Conservation (phyloP, 2,329 filamentous ascomycete species). For the Chaetomiaceae sp. region DNA sequence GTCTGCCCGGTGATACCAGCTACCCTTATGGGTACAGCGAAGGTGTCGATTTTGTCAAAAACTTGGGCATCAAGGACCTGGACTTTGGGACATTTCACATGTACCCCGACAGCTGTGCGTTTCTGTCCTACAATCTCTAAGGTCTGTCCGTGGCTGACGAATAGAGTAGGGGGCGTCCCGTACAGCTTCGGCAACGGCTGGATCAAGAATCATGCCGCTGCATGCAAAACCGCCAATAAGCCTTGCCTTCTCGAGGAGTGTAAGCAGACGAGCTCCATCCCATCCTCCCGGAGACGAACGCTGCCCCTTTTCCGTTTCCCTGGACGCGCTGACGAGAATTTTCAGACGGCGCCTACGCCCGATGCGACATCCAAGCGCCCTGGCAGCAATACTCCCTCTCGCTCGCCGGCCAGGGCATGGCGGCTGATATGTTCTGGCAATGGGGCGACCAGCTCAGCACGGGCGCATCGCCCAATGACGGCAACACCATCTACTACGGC, state of each 20-base stretch:
- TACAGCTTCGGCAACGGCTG: conserved; percentile 33
- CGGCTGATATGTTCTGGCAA: conserved; percentile 37
- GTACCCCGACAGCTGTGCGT: conserved; percentile 33
- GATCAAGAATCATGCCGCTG: conserved; percentile 33
- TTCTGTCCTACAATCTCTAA: too few relatives aligned
- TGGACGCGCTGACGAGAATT: neutral
- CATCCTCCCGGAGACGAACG: too few relatives aligned
- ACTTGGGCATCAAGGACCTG: conserved; percentile 28
- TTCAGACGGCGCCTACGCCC: conserved; percentile 23
- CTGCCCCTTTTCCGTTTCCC: too few relatives aligned
- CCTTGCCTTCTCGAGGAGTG: conserved; percentile 38
- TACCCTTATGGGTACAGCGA: conserved; percentile 24
- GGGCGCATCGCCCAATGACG: conserved; percentile 38
- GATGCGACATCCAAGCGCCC: conserved; percentile 25
- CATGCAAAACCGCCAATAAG: conserved; percentile 35
- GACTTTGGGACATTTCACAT: conserved; percentile 44
- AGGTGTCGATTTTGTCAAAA: conserved; percentile 31
- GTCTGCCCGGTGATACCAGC: conserved; percentile 21
- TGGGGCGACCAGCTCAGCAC: conserved; percentile 36
- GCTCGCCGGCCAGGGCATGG: conserved; percentile 28
- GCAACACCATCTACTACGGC: conserved; percentile 40
- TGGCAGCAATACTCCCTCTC: conserved; percentile 31
- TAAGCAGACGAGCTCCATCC: too few relatives aligned
- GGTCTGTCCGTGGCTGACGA: neutral
- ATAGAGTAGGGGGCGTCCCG: conserved; percentile 26